phyloP scores from a whole-genome alignment of 345 rosid species.

The Kernera saxatilis region DNA sequence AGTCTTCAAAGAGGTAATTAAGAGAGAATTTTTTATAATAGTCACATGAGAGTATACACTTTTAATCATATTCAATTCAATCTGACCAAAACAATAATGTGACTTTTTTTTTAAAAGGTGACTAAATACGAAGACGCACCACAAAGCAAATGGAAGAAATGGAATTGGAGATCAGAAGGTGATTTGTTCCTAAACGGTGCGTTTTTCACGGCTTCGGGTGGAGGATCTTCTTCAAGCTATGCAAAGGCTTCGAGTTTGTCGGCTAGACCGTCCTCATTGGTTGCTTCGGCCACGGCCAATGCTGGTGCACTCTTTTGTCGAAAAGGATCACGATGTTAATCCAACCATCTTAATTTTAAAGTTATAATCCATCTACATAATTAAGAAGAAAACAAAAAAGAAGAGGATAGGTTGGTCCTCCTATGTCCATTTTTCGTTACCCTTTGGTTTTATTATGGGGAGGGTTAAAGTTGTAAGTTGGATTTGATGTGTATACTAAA shows the following conservation, averaged over 20 bases:
- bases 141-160: conserved; percentile 45
- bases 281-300: conserved; percentile 42
- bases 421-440: conserved; percentile 13
- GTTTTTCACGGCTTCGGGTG: conserved; percentile 48
- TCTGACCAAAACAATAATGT: not conserved
- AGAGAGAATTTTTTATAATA: not conserved
- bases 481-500: conserved; percentile 32
- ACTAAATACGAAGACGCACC: conserved; percentile 55
- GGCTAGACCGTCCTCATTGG: conserved; percentile 50
- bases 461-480: conserved; percentile 28
- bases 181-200: conserved; percentile 59
- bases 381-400: not conserved
- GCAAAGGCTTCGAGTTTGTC: conserved; percentile 58
- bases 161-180: conserved; percentile 65
- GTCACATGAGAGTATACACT: not conserved
- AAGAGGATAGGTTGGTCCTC: conserved; percentile 9
- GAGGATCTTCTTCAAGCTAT: conserved; percentile 47
- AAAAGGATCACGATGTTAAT: conserved; percentile 61
- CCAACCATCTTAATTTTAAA: not conserved
- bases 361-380: conserved; percentile 7
- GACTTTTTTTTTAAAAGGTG: conserved; percentile 31
- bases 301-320: conserved; percentile 50
- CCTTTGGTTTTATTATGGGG: conserved; percentile 21
- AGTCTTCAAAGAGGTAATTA: conserved; percentile 42
- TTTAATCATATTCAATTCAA: not conserved